Percentiles rank a stretch among this genome's conserved stretches.
Evolutionary conservation across 495 filamentous ascomycete genomes (phyloP).

Genomic region (Xylaria bambusicola): DNA sequence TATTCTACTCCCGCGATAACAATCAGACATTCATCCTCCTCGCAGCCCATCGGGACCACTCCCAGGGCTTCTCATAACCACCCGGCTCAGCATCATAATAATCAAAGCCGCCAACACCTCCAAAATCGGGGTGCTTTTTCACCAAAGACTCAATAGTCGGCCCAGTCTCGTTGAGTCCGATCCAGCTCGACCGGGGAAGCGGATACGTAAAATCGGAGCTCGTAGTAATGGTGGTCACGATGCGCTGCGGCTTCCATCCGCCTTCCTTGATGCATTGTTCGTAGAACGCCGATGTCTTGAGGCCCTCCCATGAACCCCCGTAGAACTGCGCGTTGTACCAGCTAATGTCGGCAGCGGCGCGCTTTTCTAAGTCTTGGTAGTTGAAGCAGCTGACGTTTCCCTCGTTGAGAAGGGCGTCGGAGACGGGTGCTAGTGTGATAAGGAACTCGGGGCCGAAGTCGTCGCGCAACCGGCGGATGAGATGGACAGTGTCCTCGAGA

Average conservation of each 20-base stretch:
- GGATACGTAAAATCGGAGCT: slow-evolving; percentile 52
- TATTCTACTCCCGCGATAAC: not conserved
- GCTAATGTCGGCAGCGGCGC: slow-evolving; percentile 55
- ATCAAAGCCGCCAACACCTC: slow-evolving; percentile 73
- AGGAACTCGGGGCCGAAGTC: slow-evolving; percentile 65
- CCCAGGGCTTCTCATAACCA: slow-evolving; percentile 55
- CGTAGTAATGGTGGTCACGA: slow-evolving; percentile 66
- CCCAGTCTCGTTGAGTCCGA: slow-evolving; percentile 33
- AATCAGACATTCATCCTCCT: slow-evolving; percentile 34
- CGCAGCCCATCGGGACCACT: slow-evolving; percentile 58
- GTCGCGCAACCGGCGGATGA: slow-evolving; percentile 63
- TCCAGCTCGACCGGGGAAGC: slow-evolving; percentile 32
- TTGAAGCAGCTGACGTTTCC: slow-evolving; percentile 61
- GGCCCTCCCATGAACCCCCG: slow-evolving; percentile 64
- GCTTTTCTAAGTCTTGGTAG: slow-evolving; percentile 61
- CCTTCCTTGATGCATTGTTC: slow-evolving; percentile 47
- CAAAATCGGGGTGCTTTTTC: slow-evolving; percentile 49
- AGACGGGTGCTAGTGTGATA: slow-evolving; percentile 68
- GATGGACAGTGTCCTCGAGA: slow-evolving; percentile 56
- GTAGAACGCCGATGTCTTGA: slow-evolving; percentile 58
- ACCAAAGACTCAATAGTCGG: slow-evolving; percentile 34
- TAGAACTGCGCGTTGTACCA: slow-evolving; percentile 82
- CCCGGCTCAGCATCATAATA: slow-evolving; percentile 62
- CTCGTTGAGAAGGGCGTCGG: slow-evolving; percentile 56
- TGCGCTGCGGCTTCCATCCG: slow-evolving; percentile 61